Evolutionary conservation across 78 protist species (phyloP), one percentile per base, ranked within the genome.

Genomic region (Goniomonas avonlea): DNA sequence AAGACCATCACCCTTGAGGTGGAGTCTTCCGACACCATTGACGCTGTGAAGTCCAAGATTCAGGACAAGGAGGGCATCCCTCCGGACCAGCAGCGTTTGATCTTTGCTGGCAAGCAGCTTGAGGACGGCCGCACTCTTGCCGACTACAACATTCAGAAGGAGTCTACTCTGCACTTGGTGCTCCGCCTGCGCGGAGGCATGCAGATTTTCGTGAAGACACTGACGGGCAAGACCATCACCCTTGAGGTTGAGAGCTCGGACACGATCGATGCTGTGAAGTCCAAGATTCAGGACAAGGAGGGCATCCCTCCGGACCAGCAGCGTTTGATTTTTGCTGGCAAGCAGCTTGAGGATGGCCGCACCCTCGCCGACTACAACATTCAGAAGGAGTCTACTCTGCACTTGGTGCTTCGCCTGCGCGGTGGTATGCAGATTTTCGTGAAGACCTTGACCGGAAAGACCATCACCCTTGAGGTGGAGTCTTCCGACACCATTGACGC

Each of bases 41-140:
- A 96, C 38, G 91, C 88, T 59, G 96, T 94, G 23, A 96, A 94
- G 86, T 82, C 84, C 31, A 94, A 97, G 91, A 97, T 97, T 63
- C 98, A 95, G 86, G 98, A 94, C 83, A 96, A 96, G 89, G 99
- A 95, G 56, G 75, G 75, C 29, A 68, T 68, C 56, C 99, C 99
- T 79, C 98, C 98, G 25, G 99, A 98, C 48, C 99, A 98, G 82
- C 99, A 98, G 89, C 86, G 99, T 27, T 90, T 98, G 53, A 98
- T 98, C 85, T 98, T 96, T 76, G 98, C 98, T 53, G 99, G 99
- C 73, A 98, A 98, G 93, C 99, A 98, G 85, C 92, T 98, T 69
- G 99, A 98, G 75, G 99, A 96, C 34, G 98, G 98, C 60, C 90
- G 98, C 68, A 95, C 98, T 48, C 90, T 97, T 3, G 63, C 90